phyloP scores from a whole-genome alignment of 148 eudicot genomes.

The Cornus controversa region DNA sequence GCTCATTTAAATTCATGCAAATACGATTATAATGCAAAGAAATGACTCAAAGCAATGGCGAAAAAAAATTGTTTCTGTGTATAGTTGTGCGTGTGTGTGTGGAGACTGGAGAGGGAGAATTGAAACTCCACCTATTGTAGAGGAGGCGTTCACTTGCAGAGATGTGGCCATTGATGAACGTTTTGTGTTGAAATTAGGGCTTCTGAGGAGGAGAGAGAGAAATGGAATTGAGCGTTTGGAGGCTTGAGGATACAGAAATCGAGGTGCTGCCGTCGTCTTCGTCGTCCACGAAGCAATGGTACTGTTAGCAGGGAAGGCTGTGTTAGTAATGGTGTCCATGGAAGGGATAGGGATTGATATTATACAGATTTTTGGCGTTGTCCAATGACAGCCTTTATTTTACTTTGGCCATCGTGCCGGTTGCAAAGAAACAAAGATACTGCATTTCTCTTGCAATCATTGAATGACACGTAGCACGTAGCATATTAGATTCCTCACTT shows the following conservation, averaged over 20 bases:
- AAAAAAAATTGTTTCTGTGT: neutral
- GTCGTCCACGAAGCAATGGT: neutral
- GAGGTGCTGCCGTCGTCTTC: neutral
- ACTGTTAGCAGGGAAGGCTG: neutral
- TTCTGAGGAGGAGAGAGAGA: conserved; percentile 3
- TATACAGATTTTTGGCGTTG: no score
- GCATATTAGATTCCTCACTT: no score
- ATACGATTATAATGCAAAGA: neutral
- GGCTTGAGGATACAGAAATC: neutral
- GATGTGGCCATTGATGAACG: conserved; percentile 9
- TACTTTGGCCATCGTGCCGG: neutral
- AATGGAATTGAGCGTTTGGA: neutral
- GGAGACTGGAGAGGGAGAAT: neutral
- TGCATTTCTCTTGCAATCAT: neutral
- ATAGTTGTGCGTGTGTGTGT: neutral
- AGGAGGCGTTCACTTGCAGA: conserved; percentile 25
- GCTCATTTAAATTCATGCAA: neutral
- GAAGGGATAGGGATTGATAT: neutral
- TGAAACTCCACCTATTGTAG: conserved; percentile 14
- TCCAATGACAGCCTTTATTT: neutral
- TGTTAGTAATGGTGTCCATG: neutral
- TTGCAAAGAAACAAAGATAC: neutral
- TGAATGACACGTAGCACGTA: neutral
- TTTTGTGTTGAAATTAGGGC: conserved; percentile 1
- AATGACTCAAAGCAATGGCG: neutral